Conservation (phyloP, 441 rosid species). For the Erodium texanum region DNA sequence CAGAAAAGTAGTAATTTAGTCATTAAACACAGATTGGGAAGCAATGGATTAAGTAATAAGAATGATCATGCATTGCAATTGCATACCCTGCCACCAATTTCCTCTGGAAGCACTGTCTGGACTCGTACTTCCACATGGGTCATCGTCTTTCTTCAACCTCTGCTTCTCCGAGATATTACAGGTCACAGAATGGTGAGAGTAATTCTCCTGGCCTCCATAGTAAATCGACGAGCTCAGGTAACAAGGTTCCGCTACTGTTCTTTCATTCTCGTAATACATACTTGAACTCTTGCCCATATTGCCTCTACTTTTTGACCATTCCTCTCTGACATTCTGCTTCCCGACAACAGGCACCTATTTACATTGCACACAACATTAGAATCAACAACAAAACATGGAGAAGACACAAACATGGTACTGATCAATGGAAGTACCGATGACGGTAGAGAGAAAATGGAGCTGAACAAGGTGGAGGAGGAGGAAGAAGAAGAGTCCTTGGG, state of each 20-base stretch:
- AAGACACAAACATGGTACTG: no score
- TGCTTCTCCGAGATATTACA: no score
- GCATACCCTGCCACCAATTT: slow-evolving; percentile 91
- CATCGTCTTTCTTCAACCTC: slow-evolving; percentile 48
- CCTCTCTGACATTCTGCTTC: background rate
- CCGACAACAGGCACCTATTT: no score
- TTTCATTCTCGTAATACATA: slow-evolving; percentile 39
- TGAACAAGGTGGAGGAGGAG: slow-evolving; percentile 30
- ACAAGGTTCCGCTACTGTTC: slow-evolving; percentile 38
- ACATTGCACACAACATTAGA: background rate
- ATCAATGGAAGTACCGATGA: slow-evolving; percentile 33
- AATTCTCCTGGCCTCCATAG: slow-evolving; percentile 89
- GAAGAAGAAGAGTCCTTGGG: slow-evolving; percentile 37
- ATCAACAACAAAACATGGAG: background rate
- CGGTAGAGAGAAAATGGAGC: slow-evolving; percentile 49
- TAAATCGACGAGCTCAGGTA: slow-evolving; percentile 72
- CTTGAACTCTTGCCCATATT: slow-evolving; percentile 22
- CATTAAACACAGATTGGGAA: no score
- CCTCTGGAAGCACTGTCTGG: slow-evolving; percentile 60
- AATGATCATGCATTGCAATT: background rate
- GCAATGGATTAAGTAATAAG: no score
- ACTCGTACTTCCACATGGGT: slow-evolving; percentile 36
- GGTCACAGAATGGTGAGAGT: slow-evolving; percentile 55
- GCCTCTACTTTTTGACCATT: slow-evolving; percentile 15
- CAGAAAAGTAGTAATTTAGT: no score